Evolutionary conservation across 331 rosid genomes (phyloP).

Genomic region (Acacia concinna): DNA sequence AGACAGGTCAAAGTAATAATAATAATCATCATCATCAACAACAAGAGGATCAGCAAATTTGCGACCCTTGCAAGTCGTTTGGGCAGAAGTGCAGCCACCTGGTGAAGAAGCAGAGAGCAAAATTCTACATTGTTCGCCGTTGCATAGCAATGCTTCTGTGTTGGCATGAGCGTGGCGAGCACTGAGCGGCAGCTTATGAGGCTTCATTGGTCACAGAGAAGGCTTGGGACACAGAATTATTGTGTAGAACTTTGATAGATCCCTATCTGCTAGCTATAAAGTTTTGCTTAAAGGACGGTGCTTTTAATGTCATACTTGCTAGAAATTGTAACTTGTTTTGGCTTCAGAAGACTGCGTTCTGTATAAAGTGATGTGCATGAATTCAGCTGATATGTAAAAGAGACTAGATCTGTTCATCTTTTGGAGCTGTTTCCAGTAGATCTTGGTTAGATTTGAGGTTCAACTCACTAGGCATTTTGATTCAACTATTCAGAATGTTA

Average conservation of each 20-base stretch:
- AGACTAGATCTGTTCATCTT: constrained; percentile 28
- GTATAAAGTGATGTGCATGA: constrained; percentile 17
- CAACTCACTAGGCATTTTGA: background rate
- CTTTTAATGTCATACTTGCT: constrained; percentile 15
- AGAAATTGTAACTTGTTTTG: constrained; percentile 22
- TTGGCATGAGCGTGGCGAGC: constrained; percentile 59
- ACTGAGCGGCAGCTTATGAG: constrained; percentile 24
- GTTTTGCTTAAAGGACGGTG: constrained; percentile 17
- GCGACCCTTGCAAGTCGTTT: constrained; percentile 68
- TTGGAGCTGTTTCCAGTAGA: constrained; percentile 12
- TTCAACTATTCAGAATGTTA: background rate
- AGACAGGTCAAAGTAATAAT: constrained; percentile 27
- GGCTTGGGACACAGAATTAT: background rate
- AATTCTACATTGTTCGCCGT: constrained; percentile 73
- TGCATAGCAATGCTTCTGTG: constrained; percentile 74
- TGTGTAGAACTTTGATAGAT: background rate
- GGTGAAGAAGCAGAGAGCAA: constrained; percentile 64
- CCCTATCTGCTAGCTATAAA: background rate
- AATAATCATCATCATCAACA: constrained; percentile 10
- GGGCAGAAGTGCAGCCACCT: constrained; percentile 71
- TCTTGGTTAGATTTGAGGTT: background rate
- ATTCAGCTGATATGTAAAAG: constrained; percentile 17
- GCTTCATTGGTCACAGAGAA: background rate
- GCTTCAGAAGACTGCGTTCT: background rate
- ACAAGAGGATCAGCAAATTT: constrained; percentile 35